A percentile compares a stretch with the other conserved stretches of the same genome.
Conservation (phyloP, 2,329 filamentous ascomycete species). For the Zasmidium angulare region DNA sequence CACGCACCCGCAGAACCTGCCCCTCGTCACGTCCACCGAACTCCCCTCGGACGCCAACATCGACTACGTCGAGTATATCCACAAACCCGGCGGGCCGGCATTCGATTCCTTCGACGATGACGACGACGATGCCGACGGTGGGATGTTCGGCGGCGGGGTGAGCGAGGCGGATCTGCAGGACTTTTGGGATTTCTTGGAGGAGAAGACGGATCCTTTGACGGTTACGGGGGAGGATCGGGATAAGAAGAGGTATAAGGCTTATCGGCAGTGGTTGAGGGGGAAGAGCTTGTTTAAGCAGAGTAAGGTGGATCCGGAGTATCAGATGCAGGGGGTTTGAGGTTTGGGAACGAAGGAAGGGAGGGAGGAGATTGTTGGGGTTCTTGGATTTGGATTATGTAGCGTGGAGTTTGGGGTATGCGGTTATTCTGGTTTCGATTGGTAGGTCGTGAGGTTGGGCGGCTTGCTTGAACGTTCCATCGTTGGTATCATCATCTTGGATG, state of each 20-base stretch:
- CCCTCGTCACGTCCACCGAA: conserved; percentile 69
- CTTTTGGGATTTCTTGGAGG: conserved; percentile 73
- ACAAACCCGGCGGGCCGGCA: conserved; percentile 63
- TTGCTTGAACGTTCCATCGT: too few relatives aligned
- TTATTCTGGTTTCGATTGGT: too few relatives aligned
- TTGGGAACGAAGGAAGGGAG: too few relatives aligned
- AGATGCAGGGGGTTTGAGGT: not conserved
- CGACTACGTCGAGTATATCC: conserved; percentile 80
- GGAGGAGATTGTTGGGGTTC: too few relatives aligned
- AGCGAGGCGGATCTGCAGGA: conserved; percentile 67
- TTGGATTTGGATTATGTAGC: too few relatives aligned
- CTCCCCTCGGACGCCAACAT: conserved; percentile 56
- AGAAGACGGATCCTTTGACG: conserved; percentile 80
- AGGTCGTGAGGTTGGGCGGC: too few relatives aligned
- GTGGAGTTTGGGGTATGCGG: too few relatives aligned
- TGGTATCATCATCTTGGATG: too few relatives aligned
- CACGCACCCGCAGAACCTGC: conserved; percentile 82
- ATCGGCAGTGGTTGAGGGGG: conserved; percentile 86
- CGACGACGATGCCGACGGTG: conserved; percentile 55
- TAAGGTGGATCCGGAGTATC: not conserved
- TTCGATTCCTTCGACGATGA: conserved; percentile 50
- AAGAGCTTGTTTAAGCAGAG: conserved; percentile 84
- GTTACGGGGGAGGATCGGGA: conserved; percentile 81
- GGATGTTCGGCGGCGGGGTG: conserved; percentile 46
- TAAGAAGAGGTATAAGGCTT: conserved; percentile 97